Evolutionary conservation across 2,329 filamentous ascomycete genomes (phyloP).

Genomic region (Ciborinia camelliae): DNA sequence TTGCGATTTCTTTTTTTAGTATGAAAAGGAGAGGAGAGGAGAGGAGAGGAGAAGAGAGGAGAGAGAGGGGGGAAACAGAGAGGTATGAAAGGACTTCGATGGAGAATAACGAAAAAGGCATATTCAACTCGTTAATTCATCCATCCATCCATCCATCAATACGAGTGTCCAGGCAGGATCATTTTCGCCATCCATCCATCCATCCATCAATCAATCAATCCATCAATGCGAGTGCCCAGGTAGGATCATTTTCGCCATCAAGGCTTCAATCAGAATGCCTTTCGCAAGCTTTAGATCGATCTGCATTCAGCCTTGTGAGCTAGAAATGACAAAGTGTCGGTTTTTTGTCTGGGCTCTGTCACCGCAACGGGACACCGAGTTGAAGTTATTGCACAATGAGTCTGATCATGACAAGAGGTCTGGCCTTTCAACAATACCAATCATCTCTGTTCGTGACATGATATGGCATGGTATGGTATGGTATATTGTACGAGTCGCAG

Average conservation of each 20-base stretch:
- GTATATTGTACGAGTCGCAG: neutral
- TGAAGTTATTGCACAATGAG: neutral
- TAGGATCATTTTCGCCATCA: too few relatives aligned
- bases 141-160: neutral
- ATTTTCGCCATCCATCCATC: neutral
- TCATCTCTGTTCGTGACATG: neutral
- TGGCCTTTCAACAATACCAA: neutral
- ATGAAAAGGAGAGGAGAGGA: neutral
- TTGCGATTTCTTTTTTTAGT: constrained; percentile 1
- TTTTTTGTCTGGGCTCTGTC: neutral
- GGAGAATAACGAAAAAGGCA: neutral
- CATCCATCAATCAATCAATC: too few relatives aligned
- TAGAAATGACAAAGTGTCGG: constrained; percentile 3
- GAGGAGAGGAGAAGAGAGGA: neutral
- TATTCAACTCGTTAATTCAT: neutral
- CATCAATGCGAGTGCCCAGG: constrained; percentile 3
- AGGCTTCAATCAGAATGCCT: neutral
- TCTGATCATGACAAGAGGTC: neutral
- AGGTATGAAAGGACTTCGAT: neutral
- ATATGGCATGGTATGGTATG: neutral
- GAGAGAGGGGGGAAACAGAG: neutral
- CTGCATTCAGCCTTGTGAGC: neutral
- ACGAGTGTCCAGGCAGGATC: too few relatives aligned
- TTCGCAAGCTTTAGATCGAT: neutral
- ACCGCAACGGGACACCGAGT: constrained; percentile 3